Percentiles rank a stretch among this genome's conserved stretches.
phyloP scores from a whole-genome alignment of 148 eudicot species.

The Rhododendron kiyosumense region DNA sequence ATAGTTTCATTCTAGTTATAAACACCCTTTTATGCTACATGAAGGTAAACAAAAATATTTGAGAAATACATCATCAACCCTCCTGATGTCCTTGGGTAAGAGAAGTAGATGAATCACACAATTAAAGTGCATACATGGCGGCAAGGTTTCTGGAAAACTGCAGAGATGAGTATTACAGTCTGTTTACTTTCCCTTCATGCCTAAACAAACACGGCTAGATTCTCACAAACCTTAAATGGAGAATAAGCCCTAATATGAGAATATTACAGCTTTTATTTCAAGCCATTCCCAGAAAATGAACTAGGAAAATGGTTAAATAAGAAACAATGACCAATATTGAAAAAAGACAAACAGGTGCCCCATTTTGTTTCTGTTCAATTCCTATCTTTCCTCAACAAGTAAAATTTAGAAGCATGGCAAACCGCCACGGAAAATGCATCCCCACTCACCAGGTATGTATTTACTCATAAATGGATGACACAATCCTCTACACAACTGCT shows the following conservation, averaged over 20 bases:
- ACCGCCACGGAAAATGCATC: neutral
- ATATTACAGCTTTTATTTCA: neutral
- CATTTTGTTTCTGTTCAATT: neutral
- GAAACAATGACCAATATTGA: neutral
- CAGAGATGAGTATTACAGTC: neutral
- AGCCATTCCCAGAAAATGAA: neutral
- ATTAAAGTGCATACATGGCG: neutral
- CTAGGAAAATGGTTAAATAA: neutral
- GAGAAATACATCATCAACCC: neutral
- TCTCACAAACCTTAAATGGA: neutral
- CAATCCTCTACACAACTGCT: neutral
- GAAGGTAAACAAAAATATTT: neutral
- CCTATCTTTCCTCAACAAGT: neutral
- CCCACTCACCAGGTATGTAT: neutral
- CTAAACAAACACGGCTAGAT: neutral
- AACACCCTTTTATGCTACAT: neutral
- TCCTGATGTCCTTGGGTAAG: neutral
- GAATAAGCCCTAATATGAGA: neutral
- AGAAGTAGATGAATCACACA: neutral
- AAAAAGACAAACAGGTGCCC: neutral
- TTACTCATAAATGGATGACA: neutral
- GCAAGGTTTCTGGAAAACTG: neutral
- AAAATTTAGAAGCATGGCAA: neutral
- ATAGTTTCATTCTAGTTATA: neutral
- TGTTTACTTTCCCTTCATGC: neutral